These are phyloP conservation scores for Nakaseomyces bracarensis DNA, from an alignment of 1,139 yeast species.

Conservation along the genomic window DNA sequence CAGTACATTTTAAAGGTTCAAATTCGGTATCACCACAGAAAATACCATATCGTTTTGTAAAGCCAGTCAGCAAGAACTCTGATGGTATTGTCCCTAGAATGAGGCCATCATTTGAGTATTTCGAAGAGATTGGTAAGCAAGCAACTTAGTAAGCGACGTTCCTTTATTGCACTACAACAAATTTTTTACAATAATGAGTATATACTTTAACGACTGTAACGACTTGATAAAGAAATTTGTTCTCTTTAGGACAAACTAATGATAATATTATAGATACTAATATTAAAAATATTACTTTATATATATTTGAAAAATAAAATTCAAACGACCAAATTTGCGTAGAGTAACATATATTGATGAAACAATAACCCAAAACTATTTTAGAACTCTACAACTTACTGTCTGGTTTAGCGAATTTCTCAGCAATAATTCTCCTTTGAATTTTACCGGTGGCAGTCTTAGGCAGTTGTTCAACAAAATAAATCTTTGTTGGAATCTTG, in stretches of 20 bases:
- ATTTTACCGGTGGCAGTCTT: constrained; percentile 68
- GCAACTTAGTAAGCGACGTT: neutral
- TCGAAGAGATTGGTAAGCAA: constrained; percentile 2
- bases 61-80: neutral
- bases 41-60: neutral
- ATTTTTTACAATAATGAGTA: neutral
- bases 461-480: constrained; percentile 53
- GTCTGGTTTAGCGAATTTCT: constrained; percentile 29
- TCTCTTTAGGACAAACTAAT: too few species aligned
- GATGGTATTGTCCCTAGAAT: neutral
- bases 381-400: too few species aligned
- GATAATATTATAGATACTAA: too few species aligned
- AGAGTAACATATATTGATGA: too few species aligned
- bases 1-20: neutral
- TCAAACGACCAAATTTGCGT: too few species aligned
- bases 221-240: too few species aligned
- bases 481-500: constrained; percentile 49
- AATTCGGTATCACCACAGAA: constrained; percentile 4
- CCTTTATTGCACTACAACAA: too few species aligned
- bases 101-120: constrained; percentile 1
- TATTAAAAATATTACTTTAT: too few species aligned
- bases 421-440: constrained; percentile 53
- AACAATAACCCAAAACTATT: too few species aligned
- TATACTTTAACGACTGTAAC: neutral
- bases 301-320: too few species aligned